Evolutionary conservation across 805 yeast genomes (phyloP), one percentile per base, ranked within the genome.

Genomic region (Nakazawaea sp.): DNA sequence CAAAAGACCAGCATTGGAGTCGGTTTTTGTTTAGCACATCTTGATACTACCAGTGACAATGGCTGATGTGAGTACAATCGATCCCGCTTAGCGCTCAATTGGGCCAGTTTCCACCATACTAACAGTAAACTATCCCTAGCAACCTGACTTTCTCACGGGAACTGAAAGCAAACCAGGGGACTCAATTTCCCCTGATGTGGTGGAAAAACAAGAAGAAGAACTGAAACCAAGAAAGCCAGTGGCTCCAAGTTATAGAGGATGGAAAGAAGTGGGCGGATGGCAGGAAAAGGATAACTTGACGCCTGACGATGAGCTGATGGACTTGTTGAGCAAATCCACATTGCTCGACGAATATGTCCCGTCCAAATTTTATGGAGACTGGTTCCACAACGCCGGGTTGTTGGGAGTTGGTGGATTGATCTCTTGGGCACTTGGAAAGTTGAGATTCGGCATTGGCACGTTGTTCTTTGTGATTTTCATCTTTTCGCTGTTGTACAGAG

Each of bases 221-320:
- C 45, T 42, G 6, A 32, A 42, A 15, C 52, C 54, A 30, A 56
- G 86, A 54, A 55, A 61, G 27, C 58, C 81, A 3, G 75, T 74
- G 34, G 76, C 69, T 38, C 82, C 84, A 19, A 75, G 90, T 2
- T 82, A 73, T 51, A 74, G 85, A 34, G 97, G 97, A 24, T 90
- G 97, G 97, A 85, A 81, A 55, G 96, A 89, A 58, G 88, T 85
- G 36, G 90, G 92, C 8, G 84, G 87, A 15, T 90, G 87, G 81
- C 84, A 79, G 52, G 77, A 76, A 41, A 70, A 72, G 29, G 89
- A 82, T 55, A 61, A 63, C 2, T 62, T 85, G 47, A 76, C 72
- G 2, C 58, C 75, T 7, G 84, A 81, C 26, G 95, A 86, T 54
- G 84, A 80, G 49, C 63, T 78, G 39, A 68, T 73, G 44, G 96